A percentile compares a stretch with the other conserved stretches of the same genome.
phyloP scores from a whole-genome alignment of 768 basidiomycete species.

The Gloeopeniophorella convolvens region DNA sequence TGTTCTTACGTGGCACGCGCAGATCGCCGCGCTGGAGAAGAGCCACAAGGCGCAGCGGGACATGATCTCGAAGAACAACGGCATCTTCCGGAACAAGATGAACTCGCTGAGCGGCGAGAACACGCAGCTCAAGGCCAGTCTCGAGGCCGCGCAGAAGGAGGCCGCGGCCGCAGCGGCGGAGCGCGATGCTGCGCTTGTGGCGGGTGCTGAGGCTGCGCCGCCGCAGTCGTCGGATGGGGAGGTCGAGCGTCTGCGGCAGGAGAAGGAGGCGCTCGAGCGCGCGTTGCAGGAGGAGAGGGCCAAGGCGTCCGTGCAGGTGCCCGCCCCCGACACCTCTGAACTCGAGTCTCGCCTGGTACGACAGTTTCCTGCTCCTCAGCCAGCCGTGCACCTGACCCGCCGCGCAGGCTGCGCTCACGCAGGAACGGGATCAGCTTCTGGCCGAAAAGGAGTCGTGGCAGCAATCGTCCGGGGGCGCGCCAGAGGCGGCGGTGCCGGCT shows the following conservation, averaged over 20 bases:
- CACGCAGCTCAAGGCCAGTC: conserved; percentile 14
- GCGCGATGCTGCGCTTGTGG: conserved; percentile 30
- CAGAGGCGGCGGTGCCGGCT: conserved; percentile 25
- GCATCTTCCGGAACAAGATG: conserved; percentile 18
- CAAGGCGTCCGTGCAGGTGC: conserved; percentile 8
- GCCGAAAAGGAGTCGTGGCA: conserved; percentile 49
- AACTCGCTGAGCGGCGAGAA: conserved; percentile 12
- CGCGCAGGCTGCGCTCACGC: conserved; percentile 42
- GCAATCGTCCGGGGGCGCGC: conserved; percentile 22
- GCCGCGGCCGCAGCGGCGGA: conserved; percentile 23
- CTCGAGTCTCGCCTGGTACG: conserved; percentile 30
- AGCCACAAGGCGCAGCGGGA: conserved; percentile 15
- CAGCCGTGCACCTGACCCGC: background rate
- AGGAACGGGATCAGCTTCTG: conserved; percentile 57
- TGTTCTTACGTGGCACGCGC: background rate
- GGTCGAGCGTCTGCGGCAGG: conserved; percentile 28
- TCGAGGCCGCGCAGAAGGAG: conserved; percentile 22
- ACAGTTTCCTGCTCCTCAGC: background rate
- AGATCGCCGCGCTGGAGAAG: conserved; percentile 20
- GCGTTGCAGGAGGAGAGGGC: conserved; percentile 34
- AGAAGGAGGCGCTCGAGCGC: conserved; percentile 35
- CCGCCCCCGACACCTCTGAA: conserved; percentile 19
- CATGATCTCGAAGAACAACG: conserved; percentile 14
- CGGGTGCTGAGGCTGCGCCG: background rate
- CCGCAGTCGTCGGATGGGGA: conserved; percentile 20